A percentile compares a stretch with the other conserved stretches of the same genome.
These are phyloP conservation scores for Naganishia kalamii DNA, from an alignment of 768 basidiomycete species.

Conservation along the genomic window DNA sequence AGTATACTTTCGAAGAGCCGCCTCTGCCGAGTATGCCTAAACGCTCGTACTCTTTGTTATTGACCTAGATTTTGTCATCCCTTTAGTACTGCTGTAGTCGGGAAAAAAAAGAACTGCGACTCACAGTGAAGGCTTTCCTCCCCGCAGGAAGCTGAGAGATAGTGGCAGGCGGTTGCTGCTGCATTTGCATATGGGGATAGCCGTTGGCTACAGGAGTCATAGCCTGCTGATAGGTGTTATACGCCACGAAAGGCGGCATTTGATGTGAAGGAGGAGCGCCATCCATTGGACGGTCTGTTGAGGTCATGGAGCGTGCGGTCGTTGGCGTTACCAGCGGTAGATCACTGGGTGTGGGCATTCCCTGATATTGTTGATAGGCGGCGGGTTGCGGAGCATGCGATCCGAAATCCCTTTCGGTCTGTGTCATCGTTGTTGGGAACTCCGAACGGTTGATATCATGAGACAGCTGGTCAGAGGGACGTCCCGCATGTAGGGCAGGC, in stretches of 20 bases:
- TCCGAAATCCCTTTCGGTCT: neutral
- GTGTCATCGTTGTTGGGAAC: no score
- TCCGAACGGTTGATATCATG: neutral
- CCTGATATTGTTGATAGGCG: constrained; percentile 2
- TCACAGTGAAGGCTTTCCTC: constrained; percentile 36
- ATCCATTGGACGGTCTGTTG: neutral
- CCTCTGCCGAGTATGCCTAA: constrained; percentile 87
- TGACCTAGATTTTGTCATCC: constrained; percentile 52
- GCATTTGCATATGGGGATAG: constrained; percentile 1
- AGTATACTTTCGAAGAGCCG: constrained; percentile 90
- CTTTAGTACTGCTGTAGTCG: neutral
- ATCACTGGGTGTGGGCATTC: neutral
- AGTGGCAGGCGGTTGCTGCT: constrained; percentile 17
- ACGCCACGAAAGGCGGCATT: constrained; percentile 1
- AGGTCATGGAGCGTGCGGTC: neutral
- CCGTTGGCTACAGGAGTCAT: neutral
- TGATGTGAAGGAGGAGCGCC: neutral
- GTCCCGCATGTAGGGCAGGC: neutral
- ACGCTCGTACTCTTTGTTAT: constrained; percentile 74
- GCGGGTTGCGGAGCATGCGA: neutral
- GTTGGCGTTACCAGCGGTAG: neutral
- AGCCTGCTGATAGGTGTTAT: constrained; percentile 12
- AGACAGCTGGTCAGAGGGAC: neutral
- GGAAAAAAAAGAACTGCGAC: constrained; percentile 3
- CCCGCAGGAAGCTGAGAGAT: constrained; percentile 23